Evolutionary conservation across 257 asterid species (phyloP).

Genomic region (Plantago ovata): DNA sequence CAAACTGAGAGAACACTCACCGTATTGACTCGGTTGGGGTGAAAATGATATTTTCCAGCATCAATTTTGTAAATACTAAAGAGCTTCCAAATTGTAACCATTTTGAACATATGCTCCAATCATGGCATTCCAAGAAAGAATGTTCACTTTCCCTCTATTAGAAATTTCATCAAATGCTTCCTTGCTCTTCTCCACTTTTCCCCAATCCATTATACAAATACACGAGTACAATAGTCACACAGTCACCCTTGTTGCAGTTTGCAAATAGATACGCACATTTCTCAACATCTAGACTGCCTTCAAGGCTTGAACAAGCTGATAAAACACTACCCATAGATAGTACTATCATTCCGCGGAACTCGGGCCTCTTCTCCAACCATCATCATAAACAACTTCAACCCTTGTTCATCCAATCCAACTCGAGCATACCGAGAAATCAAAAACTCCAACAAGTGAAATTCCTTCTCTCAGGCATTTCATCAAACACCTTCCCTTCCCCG

Average conservation of each 20-base stretch:
- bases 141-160: conserved; percentile 42
- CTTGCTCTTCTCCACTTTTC: conserved; percentile 43
- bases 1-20: conserved; percentile 74
- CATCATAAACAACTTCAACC: conserved; percentile 37
- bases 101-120: conserved; percentile 58
- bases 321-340: conserved; percentile 67
- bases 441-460: conserved; percentile 56
- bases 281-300: conserved; percentile 23
- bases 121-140: conserved; percentile 69
- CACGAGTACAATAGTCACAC: conserved; percentile 37
- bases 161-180: conserved; percentile 55
- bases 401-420: conserved; percentile 44
- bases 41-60: conserved; percentile 40
- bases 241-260: conserved; percentile 31
- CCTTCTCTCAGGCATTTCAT: conserved; percentile 54
- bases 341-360: conserved; percentile 52
- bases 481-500: conserved; percentile 60
- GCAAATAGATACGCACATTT: conserved; percentile 43
- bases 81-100: conserved; percentile 46
- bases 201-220: conserved; percentile 60
- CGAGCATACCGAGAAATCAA: conserved; percentile 67
- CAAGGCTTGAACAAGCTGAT: conserved; percentile 62
- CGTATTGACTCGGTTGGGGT: conserved; percentile 76
- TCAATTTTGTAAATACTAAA: conserved; percentile 41
- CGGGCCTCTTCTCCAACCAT: conserved; percentile 41